These are phyloP conservation scores for Lanmaoa rubissima DNA, from an alignment of 768 basidiomycete species.

Conservation along the genomic window DNA sequence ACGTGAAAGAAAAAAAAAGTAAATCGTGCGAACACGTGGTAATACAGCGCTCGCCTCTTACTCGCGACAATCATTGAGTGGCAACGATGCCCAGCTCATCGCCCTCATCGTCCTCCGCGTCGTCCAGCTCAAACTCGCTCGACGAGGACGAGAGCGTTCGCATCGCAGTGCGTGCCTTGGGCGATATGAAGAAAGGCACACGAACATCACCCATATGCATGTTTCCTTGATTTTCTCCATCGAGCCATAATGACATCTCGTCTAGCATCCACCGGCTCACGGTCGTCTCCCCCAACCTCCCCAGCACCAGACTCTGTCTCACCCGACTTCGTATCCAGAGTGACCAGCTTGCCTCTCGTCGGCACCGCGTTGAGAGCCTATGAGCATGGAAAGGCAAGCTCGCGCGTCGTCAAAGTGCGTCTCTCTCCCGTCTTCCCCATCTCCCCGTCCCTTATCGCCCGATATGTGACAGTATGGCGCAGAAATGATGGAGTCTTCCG, in stretches of 20 bases:
- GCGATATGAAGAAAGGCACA: constrained; percentile 65
- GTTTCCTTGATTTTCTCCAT: constrained; percentile 3
- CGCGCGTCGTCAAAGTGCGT: constrained; percentile 79
- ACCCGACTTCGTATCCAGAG: constrained; percentile 48
- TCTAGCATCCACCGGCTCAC: constrained; percentile 11
- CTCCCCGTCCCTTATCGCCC: constrained; percentile 9
- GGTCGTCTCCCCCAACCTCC: constrained; percentile 12
- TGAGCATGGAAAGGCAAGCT: constrained; percentile 80
- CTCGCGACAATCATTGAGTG: not conserved
- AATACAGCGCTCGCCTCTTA: not conserved
- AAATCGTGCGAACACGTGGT: constrained; percentile 21
- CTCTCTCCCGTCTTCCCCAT: not conserved
- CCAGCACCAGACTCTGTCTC: constrained; percentile 9
- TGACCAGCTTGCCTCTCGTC: constrained; percentile 71
- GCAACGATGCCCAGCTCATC: constrained; percentile 16
- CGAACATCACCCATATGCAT: constrained; percentile 14
- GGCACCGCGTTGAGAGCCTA: constrained; percentile 71
- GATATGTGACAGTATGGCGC: constrained; percentile 67
- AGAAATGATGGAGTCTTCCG: constrained; percentile 82
- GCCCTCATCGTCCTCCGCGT: constrained; percentile 12
- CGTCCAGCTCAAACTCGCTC: constrained; percentile 23
- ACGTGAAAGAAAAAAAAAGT: too few species aligned
- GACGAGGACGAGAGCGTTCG: constrained; percentile 71
- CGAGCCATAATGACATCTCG: not conserved
- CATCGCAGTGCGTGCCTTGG: constrained; percentile 76